Conservation (phyloP, 306 rosid genomes). For the Pyrus bretschneideri region DNA sequence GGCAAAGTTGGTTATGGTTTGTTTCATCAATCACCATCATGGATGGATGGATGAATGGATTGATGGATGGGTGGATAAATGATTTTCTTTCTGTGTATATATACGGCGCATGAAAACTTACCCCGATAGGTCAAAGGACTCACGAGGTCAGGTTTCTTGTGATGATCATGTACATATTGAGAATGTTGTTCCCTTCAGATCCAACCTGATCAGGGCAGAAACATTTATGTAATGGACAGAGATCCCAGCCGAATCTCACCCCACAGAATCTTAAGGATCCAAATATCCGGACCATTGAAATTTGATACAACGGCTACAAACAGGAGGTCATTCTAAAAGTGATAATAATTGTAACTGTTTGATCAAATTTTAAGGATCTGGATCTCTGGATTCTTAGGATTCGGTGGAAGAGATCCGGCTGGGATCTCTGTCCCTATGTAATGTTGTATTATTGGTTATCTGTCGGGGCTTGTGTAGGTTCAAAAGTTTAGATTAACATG, state of each 20-base stretch:
- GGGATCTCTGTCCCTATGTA: too few species aligned
- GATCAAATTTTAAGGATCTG: too few species aligned
- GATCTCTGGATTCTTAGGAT: too few species aligned
- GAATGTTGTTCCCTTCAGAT: neutral
- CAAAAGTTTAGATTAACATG: neutral
- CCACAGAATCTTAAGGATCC: too few species aligned
- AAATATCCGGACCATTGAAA: too few species aligned
- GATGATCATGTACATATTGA: neutral
- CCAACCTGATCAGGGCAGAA: neutral
- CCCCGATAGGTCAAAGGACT: neutral
- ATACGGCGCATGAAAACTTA: neutral
- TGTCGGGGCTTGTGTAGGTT: neutral
- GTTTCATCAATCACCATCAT: neutral
- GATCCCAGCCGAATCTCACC: too few species aligned
- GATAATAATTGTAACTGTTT: too few species aligned
- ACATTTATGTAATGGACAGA: too few species aligned
- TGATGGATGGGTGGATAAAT: neutral
- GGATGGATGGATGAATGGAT: neutral
- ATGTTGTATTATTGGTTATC: neutral
- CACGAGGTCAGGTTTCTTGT: neutral
- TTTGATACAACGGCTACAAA: too few species aligned
- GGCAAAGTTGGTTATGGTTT: neutral
- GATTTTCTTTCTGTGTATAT: neutral
- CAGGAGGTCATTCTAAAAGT: too few species aligned
- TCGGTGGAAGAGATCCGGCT: too few species aligned